Percentiles rank a stretch among this genome's conserved stretches.
phyloP scores from a whole-genome alignment of 2,329 filamentous ascomycete genomes.

The Colletotrichum coccodes region DNA sequence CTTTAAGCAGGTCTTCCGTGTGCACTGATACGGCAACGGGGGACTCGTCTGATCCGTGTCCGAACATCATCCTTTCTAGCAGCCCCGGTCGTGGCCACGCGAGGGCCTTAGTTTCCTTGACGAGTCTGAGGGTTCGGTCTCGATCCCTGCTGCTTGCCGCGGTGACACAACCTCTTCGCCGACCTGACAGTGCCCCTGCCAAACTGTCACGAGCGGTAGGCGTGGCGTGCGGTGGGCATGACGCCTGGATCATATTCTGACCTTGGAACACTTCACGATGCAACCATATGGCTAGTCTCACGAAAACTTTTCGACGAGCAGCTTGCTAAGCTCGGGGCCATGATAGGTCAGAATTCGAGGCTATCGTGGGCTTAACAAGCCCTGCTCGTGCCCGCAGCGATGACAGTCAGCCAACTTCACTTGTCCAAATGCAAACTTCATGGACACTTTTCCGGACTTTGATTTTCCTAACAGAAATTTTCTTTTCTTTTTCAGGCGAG shows the following conservation, averaged over 20 bases:
- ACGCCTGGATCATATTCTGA: background rate
- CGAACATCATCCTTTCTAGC: slow-evolving; percentile 4
- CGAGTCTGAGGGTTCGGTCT: background rate
- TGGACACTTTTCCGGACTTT: too few species aligned
- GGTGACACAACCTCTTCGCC: slow-evolving; percentile 12
- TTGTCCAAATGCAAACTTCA: too few species aligned
- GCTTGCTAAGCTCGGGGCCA: background rate
- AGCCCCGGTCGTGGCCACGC: background rate
- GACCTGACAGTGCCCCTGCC: slow-evolving; percentile 19
- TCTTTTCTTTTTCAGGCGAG: too few species aligned
- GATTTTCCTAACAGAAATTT: too few species aligned
- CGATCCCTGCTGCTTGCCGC: background rate
- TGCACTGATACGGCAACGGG: slow-evolving; percentile 18
- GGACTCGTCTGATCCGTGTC: slow-evolving; percentile 1
- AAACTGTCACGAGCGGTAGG: slow-evolving; percentile 24
- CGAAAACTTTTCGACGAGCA: background rate
- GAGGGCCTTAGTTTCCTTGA: background rate
- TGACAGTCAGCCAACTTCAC: too few species aligned
- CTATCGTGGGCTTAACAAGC: background rate
- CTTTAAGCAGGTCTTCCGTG: background rate
- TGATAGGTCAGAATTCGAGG: background rate
- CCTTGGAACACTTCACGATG: background rate
- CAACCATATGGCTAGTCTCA: background rate
- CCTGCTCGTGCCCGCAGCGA: too few species aligned
- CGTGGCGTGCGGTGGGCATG: slow-evolving; percentile 13